Evolutionary conservation across 345 rosid genomes (phyloP), one percentile per base, ranked within the genome.

Genomic region (Dovyalis caffra): DNA sequence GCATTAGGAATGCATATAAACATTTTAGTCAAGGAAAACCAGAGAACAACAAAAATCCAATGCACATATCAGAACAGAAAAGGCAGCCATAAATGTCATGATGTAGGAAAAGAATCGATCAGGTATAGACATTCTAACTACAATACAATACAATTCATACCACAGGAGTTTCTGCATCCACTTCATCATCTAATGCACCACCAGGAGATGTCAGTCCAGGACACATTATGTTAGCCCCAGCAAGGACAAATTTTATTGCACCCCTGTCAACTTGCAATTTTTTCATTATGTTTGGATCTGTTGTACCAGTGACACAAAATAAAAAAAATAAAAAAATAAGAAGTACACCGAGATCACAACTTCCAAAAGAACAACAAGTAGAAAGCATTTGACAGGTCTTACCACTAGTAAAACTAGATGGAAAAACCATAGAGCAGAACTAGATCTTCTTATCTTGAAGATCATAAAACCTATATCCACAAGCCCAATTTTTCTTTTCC

Each of bases 201-300:
- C 98, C 97, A 2, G 95, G 98, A 76, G 99, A 96, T 38, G 98
- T 93, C 64, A 93, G 99, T 78, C 99, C 99, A 85, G 98, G 98
- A 68, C 99, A 93, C 98, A 93, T 96, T 78, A 96, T 93, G 86
- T 96, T 96, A 79, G 98, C 99, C 79, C 99, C 98, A 82, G 99
- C 79, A 74, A 96, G 90, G 37, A 96, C 97, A 85, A 90, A 93
- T 83, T 78, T 96, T 75, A 96, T 93, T 8, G 99, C 99, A 71
- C 98, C 99, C 69, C 99, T 89, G 76, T 93, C 99, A 45, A 96
- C 99, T 83, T 92, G 98, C 69, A 96, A 81, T 81, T 92, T 92
- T 81, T 90, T 90, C 98, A 96, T 96, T 83, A 96, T 90, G 66
- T 87, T 84, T 38, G 99, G 99, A 89, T 88, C 94, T 90, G 88